Conservation (phyloP, 1,284 basidiomycete genomes). For the Trichosporon inkin region DNA sequence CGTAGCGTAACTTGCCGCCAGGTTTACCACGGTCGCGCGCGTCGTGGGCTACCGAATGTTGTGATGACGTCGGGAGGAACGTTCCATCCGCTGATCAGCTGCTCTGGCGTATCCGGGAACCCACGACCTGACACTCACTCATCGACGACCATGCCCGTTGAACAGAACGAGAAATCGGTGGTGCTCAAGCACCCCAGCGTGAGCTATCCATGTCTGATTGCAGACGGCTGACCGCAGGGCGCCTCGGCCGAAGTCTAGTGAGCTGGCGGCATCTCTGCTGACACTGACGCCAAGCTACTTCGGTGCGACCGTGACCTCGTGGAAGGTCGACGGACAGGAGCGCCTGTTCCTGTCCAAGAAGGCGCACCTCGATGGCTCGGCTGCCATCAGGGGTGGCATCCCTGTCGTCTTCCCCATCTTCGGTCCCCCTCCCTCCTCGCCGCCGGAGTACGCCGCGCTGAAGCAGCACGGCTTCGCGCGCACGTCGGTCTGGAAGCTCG, state of each 20-base stretch:
- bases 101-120: background rate
- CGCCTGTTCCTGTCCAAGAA: slow-evolving; percentile 77
- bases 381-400: slow-evolving; percentile 74
- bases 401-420: slow-evolving; percentile 82
- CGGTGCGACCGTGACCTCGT: slow-evolving; percentile 64
- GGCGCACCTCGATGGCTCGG: slow-evolving; percentile 67
- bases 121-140: slow-evolving; percentile 3
- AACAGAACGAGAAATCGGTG: slow-evolving; percentile 41
- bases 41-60: slow-evolving; percentile 10
- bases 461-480: slow-evolving; percentile 81
- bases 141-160: slow-evolving; percentile 40
- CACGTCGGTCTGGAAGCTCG: slow-evolving; percentile 65
- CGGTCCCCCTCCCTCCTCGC: slow-evolving; percentile 59
- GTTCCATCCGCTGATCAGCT: background rate
- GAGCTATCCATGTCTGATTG: background rate
- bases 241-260: slow-evolving; percentile 61
- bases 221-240: slow-evolving; percentile 55
- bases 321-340: slow-evolving; percentile 56
- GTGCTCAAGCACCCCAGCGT: slow-evolving; percentile 41
- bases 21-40: background rate
- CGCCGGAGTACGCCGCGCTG: slow-evolving; percentile 60
- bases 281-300: slow-evolving; percentile 53
- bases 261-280: slow-evolving; percentile 14
- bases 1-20: background rate
- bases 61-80: background rate